Conservation (phyloP, 805 yeast species). For the Candida methanosorbosa region DNA sequence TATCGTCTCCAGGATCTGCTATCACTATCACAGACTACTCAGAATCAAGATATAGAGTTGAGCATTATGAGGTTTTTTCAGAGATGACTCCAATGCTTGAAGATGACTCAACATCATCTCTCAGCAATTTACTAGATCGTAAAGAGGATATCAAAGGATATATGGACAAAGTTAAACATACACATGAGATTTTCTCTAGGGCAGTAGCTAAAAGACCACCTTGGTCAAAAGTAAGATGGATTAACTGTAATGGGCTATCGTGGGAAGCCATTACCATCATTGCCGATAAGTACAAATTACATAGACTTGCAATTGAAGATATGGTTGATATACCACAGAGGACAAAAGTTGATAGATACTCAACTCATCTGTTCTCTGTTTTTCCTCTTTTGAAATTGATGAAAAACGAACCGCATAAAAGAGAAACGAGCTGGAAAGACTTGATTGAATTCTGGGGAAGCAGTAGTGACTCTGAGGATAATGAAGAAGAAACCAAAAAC, state of each 20-base stretch:
- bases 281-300: slow-evolving; percentile 35
- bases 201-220: slow-evolving; percentile 28
- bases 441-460: not conserved
- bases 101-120: slow-evolving; percentile 4
- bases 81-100: slow-evolving; percentile 13
- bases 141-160: slow-evolving; percentile 4
- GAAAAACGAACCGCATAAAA: slow-evolving; percentile 10
- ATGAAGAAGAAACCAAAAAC: not conserved
- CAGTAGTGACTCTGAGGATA: not conserved
- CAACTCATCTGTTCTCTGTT: slow-evolving; percentile 43
- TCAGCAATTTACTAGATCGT: too few relatives aligned
- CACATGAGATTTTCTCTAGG: slow-evolving; percentile 20
- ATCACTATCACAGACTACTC: slow-evolving; percentile 47
- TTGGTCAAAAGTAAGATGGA: slow-evolving; percentile 48
- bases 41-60: slow-evolving; percentile 32
- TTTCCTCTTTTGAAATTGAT: slow-evolving; percentile 43
- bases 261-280: slow-evolving; percentile 49
- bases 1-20: slow-evolving; percentile 44
- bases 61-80: slow-evolving; percentile 30
- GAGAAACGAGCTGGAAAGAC: not conserved
- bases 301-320: slow-evolving; percentile 51
- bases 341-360: slow-evolving; percentile 47
- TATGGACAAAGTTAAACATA: slow-evolving; percentile 9
- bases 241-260: slow-evolving; percentile 51
- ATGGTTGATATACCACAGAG: slow-evolving; percentile 57